Conservation (phyloP, 345 rosid species). For the Dipteronia dyeriana region DNA sequence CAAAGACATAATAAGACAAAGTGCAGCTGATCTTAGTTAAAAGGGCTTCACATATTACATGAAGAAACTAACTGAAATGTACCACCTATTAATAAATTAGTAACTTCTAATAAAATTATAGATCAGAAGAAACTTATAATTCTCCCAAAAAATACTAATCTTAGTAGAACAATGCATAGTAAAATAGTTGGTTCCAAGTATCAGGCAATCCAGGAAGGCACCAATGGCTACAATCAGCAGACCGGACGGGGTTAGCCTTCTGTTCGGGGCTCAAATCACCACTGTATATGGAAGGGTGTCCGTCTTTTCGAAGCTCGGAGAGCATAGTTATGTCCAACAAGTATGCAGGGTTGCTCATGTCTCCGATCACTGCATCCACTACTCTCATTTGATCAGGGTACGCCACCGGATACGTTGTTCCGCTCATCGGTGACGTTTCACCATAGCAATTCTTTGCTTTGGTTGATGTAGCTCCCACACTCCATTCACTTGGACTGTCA, state of each 20-base stretch:
- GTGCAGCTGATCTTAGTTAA: slow-evolving; percentile 4
- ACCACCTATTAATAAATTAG: neutral
- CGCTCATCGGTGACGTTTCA: slow-evolving; percentile 63
- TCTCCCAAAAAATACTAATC: neutral
- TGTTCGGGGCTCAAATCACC: slow-evolving; percentile 71
- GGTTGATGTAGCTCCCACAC: slow-evolving; percentile 39
- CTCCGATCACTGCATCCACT: slow-evolving; percentile 53
- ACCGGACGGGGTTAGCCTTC: slow-evolving; percentile 62
- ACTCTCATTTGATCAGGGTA: slow-evolving; percentile 74
- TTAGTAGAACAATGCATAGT: slow-evolving; percentile 58
- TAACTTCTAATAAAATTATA: neutral
- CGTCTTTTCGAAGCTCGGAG: slow-evolving; percentile 82
- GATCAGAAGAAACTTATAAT: neutral
- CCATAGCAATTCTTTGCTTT: slow-evolving; percentile 73
- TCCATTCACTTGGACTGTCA: slow-evolving; percentile 82
- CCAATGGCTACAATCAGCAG: slow-evolving; percentile 99
- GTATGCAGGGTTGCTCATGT: slow-evolving; percentile 54
- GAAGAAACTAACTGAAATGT: neutral
- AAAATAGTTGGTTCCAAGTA: slow-evolving; percentile 87
- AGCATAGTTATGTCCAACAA: slow-evolving; percentile 85
- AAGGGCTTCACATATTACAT: neutral
- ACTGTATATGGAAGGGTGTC: slow-evolving; percentile 91
- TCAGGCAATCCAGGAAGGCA: slow-evolving; percentile 99
- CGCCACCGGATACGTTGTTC: slow-evolving; percentile 52
- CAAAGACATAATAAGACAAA: neutral